Base-by-base conservation (phyloP, 176 grass and related monocot species). In the Oryza australiensis region DNA sequence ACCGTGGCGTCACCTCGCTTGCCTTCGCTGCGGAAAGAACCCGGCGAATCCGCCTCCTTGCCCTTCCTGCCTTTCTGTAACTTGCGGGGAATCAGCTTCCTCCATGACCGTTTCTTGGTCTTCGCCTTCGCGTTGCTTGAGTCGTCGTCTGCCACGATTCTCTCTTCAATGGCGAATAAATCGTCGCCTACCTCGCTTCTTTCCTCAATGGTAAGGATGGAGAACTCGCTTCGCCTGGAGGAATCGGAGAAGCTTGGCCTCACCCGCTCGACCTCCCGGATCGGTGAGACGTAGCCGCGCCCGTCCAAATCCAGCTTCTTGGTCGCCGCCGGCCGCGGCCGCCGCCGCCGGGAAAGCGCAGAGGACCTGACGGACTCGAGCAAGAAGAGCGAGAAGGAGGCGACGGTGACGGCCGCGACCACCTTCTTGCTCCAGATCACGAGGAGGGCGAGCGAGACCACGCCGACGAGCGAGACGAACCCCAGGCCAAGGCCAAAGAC, bases 361-460 rank as follows among this genome's bases (percentile, higher is more conserved):
- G 68, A 41, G 0, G 84, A 46, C 68, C 86, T 64, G 67, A 85
- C 3, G 26, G 83, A 86, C 38, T 95, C 96, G 23, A 94, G 77
- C 37, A 95, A 38, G 89, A 88, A 93, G 3, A 93, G 81, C 42
- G 84, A 82, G 34, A 91, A 90, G 27, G 89, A 42, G 51, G 76
- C 81, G 68, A 91, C 62, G 53, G 93, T 92, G 78, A 92, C 78
- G 53, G 76, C 87, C 12, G 86, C 76, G 12, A 95, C 91, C 83
- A 95, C 86, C 86, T 87, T 95, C 80, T 82, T 90, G 82, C 91
- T 93, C 70, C 87, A 90, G 84, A 95, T 95, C 66, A 92, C 79
- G 26, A 95, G 81, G 74, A 91, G 59, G 22, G 79, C 72, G 79
- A 99, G 88, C 40, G 84, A 92, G 7, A 85, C 73, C 48, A 91